These are phyloP conservation scores for Syzygium grande DNA, from an alignment of 345 rosid species.

Conservation along the genomic window DNA sequence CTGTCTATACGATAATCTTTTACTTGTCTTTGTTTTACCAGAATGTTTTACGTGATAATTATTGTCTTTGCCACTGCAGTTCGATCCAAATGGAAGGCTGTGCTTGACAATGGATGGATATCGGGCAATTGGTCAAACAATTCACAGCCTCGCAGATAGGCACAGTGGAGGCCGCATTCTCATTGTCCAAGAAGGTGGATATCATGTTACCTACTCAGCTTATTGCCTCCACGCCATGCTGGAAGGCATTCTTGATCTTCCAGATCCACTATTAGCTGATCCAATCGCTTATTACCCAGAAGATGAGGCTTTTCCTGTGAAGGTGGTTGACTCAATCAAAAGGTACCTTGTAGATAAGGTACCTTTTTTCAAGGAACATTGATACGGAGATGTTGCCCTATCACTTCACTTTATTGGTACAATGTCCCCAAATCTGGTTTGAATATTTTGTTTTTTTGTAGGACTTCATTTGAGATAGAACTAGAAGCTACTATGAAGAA, in stretches of 20 bases:
- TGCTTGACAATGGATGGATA: conserved; percentile 84
- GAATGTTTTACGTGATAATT: background rate
- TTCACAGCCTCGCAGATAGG: conserved; percentile 34
- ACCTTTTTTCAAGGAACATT: conserved; percentile 37
- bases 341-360: conserved; percentile 27
- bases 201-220: conserved; percentile 82
- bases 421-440: background rate
- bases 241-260: conserved; percentile 74
- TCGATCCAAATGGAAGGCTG: conserved; percentile 91
- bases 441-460: background rate
- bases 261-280: conserved; percentile 39
- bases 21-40: background rate
- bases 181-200: conserved; percentile 90
- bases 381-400: conserved; percentile 2
- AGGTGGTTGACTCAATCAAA: conserved; percentile 46
- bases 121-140: conserved; percentile 47
- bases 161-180: conserved; percentile 57
- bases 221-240: conserved; percentile 84
- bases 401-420: background rate
- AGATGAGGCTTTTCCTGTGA: conserved; percentile 49
- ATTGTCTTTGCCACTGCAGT: conserved; percentile 26
- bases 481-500: background rate
- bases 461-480: background rate
- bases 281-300: conserved; percentile 70
- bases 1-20: background rate